Base-by-base conservation (phyloP, 306 rosid genomes). In the Cucumis cinereus region DNA sequence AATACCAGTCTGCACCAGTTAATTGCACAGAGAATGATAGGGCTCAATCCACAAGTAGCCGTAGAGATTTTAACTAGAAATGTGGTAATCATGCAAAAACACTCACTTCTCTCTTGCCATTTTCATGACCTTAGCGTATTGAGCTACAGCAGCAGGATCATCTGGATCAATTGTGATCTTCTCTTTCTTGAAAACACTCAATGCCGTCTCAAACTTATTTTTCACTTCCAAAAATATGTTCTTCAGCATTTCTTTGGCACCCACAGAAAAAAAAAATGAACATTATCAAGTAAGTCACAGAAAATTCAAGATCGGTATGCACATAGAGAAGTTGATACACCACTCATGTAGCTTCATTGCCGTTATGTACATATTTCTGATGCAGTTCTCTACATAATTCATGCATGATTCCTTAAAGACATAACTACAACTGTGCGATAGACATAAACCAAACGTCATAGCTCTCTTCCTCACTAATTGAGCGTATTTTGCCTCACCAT, bases 101-200 rank as follows among this genome's bases (percentile, higher is more conserved):
- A 79, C 96, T 88, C 75, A 94, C 99, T 92, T 92, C 80, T 92
- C 88, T 82, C 97, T 82, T 33, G 91, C 78, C 28, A 89, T 84
- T 83, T 88, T 92, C 96, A 92, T 92, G 92, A 94, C 90, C n/a
- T 82, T 86, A 1, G 93, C 88, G 74, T 92, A 94, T 8, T 89
- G 91, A 86, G 95, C 45, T 63, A 94, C 99, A 24, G 97, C 96
- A 80, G 95, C 91, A 47, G 91, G 88, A 81, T 92, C 97, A 35
- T 92, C 86, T 2, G 99, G 96, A 80, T 82, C 97, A 3, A 94
- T 89, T 79, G 93, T 94, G 87, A 94, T 89, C 92, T 94, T 94
- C 84, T 94, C 99, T 60, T 81, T 86, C 72, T 86, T 90, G 75
- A 94, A 88, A 64, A 94, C 77, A 76, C 84, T 92, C 11, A 92